These are phyloP conservation scores for Gynandropsis gynandra DNA, from an alignment of 345 rosid genomes.

Conservation along the genomic window DNA sequence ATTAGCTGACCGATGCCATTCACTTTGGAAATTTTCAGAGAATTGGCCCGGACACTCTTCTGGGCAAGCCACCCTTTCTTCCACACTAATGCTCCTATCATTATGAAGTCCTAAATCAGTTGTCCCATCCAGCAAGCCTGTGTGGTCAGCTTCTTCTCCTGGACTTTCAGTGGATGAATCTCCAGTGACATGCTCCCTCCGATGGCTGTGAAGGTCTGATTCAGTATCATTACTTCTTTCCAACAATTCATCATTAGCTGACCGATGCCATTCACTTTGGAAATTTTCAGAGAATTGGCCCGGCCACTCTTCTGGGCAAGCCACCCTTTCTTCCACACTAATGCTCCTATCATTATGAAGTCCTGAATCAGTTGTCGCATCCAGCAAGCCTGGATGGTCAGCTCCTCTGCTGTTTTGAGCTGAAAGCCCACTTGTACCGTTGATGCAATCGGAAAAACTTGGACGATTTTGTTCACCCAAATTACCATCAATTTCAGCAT, in stretches of 20 bases:
- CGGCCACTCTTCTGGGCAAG: conserved; percentile 36
- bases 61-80: conserved; percentile 34
- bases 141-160: conserved; percentile 27
- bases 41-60: conserved; percentile 41
- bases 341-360: conserved; percentile 25
- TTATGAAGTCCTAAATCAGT: conserved; percentile 29
- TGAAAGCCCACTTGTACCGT: conserved; percentile 31
- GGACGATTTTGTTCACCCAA: conserved; percentile 38
- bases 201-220: conserved; percentile 27
- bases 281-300: conserved; percentile 39
- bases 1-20: conserved; percentile 26
- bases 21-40: conserved; percentile 36
- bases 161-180: conserved; percentile 25
- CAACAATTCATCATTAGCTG: conserved; percentile 24
- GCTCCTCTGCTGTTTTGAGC: conserved; percentile 32
- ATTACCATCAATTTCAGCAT: conserved; percentile 35
- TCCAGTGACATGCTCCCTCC: conserved; percentile 22
- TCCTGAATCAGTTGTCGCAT: conserved; percentile 34
- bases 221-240: conserved; percentile 32
- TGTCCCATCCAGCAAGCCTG: conserved; percentile 29
- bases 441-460: conserved; percentile 26
- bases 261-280: conserved; percentile 31
- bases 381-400: conserved; percentile 25
- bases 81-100: conserved; percentile 31
- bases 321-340: conserved; percentile 36